Base-by-base conservation (phyloP, 2,329 filamentous ascomycete genomes). In the Coleophoma cylindrospora region DNA sequence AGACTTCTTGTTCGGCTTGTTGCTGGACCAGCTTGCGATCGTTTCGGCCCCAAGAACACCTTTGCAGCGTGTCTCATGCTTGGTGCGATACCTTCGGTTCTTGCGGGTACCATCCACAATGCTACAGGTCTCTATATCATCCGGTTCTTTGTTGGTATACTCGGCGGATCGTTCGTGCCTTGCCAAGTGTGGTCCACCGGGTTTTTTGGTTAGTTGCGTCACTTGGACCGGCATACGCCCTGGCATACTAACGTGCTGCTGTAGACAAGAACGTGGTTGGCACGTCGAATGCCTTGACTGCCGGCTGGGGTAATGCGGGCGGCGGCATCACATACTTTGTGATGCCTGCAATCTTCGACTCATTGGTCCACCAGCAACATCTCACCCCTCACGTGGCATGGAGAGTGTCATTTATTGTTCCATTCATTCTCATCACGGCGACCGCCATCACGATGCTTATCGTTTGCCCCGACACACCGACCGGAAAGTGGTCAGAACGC, bases 251-350 rank as follows among this genome's bases (percentile, higher is more conserved):
- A 27, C 27, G 9, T 27, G 27, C 9, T 10, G 9, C 15, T 19
- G 11, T 27, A 44, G 90, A 95, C 71, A 92, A 90, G 72, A 91
- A 90, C 62, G 77, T 95, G 15, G 86, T 95, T 22, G 90, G 90
- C 40, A 91, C 88, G 4, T 88, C 90, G 54, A 95, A 95, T 64
- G 86, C 88, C 2, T 69, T 95, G 14, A 84, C 89, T 1, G 90
- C 84, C 40, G 90, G 90, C 14, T 85, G 87, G 71, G 90, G 90
- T 47, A 95, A 94, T 59, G 80, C 88, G 19, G 90, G 90, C 51
- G 90, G 90, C 54, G 90, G 90, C 49, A 86, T 95, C 57, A 95
- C 90, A 4, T 95, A 95, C 72, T 95, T 95, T 67, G 80, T 92
- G 60, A 95, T 96, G 90, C 91, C 91, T 2, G 89, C 89, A 5